Conservation (phyloP, 495 filamentous ascomycete genomes). For the Staphylotrichum tortipilum region DNA sequence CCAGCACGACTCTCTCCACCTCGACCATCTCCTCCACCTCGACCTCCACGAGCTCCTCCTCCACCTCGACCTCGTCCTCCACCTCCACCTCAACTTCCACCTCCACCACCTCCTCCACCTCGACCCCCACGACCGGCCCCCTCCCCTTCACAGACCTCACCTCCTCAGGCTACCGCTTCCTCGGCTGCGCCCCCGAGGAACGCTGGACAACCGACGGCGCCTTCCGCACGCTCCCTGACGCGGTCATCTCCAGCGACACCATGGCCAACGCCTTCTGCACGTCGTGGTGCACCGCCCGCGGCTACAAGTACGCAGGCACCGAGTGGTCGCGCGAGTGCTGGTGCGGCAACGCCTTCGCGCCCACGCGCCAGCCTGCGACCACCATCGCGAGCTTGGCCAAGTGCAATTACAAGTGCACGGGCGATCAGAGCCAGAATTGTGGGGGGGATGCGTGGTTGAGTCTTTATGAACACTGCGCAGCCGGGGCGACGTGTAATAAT, state of each 20-base stretch:
- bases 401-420: conserved; percentile 35
- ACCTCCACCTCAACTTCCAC: conserved; percentile 5
- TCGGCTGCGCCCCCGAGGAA: conserved; percentile 26
- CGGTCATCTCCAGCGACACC: conserved; percentile 26
- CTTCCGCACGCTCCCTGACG: conserved; percentile 25
- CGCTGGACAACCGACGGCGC: conserved; percentile 15
- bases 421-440: conserved; percentile 32
- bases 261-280: conserved; percentile 54
- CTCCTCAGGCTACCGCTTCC: conserved; percentile 16
- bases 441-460: conserved; percentile 32
- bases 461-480: conserved; percentile 21
- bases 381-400: conserved; percentile 19
- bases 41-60: neutral
- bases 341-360: conserved; percentile 44
- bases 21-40: neutral
- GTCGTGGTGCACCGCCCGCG: conserved; percentile 38
- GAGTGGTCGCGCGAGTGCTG: conserved; percentile 62
- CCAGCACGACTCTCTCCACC: neutral
- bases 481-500: conserved; percentile 18
- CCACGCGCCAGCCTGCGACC: conserved; percentile 17
- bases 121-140: neutral
- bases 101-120: neutral
- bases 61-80: neutral
- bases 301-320: conserved; percentile 48
- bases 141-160: conserved; percentile 19